Conservation (phyloP, 805 yeast species). For the Brettanomyces anomalus region DNA sequence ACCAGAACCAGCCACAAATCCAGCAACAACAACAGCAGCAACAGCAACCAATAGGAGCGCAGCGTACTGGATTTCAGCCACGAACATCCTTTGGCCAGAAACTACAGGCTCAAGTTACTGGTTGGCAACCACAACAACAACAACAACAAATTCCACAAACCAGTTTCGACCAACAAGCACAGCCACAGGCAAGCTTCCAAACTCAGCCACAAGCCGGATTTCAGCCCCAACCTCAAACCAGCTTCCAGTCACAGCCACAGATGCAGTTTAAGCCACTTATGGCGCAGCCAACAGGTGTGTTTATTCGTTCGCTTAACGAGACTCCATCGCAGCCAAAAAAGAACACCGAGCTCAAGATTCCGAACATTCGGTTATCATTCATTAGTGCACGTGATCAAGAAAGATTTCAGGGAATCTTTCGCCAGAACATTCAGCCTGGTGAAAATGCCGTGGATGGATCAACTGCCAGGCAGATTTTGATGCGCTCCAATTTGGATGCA, state of each 20-base stretch:
- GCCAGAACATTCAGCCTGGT: constrained; percentile 66
- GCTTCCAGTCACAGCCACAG: constrained; percentile 12
- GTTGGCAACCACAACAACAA: constrained; percentile 2
- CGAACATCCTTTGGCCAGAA: constrained; percentile 5
- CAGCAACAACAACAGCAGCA: constrained; percentile 21
- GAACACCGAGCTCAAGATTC: constrained; percentile 55
- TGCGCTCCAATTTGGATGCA: constrained; percentile 73
- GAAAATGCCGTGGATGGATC: constrained; percentile 63
- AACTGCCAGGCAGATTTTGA: constrained; percentile 67
- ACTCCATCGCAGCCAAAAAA: constrained; percentile 22
- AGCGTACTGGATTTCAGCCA: constrained; percentile 2
- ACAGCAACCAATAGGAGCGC: constrained; percentile 12
- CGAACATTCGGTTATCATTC: constrained; percentile 72
- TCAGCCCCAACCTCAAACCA: constrained; percentile 8
- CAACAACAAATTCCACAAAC: constrained; percentile 14
- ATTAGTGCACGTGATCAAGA: constrained; percentile 79
- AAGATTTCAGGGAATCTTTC: constrained; percentile 76
- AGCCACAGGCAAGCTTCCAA: constrained; percentile 13
- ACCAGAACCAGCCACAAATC: constrained; percentile 25
- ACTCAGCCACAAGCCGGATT: constrained; percentile 9
- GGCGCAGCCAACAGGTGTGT: constrained; percentile 37
- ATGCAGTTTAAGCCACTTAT: constrained; percentile 19
- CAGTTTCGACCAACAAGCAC: constrained; percentile 18
- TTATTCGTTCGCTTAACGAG: constrained; percentile 23
- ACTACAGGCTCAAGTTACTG: constrained; percentile 4